Base-by-base conservation (phyloP, 2,329 filamentous ascomycete species). In the Colletotrichum chlorophyti region DNA sequence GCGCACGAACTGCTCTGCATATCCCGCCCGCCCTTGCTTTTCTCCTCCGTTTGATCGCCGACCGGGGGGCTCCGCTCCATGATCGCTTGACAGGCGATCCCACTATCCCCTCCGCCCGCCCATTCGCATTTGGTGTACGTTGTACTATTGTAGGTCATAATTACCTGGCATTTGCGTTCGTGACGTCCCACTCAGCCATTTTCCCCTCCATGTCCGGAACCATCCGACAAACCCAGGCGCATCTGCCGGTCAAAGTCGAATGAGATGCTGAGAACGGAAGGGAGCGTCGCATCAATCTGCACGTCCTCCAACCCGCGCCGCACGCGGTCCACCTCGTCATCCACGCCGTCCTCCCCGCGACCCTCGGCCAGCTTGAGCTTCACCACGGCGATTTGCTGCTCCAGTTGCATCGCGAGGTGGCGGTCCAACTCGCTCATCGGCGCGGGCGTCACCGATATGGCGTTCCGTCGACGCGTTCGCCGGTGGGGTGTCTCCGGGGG, bases 31-130 rank as follows among this genome's bases (percentile, higher is more conserved):
- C 26, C 14, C n/a, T 47, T 23, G 12, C 32, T 9, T 21, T 12
- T 26, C 29, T 38, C n/a, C n/a, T n/a, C n/a, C n/a, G 55, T 59
- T 59, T 59, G 50, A 59, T 59, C 55, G 35, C 23, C 42, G 47
- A 12, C 38, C 26, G 21, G n/a, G 11, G 21, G n/a, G 11, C 26
- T 35, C 2, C 9, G 8, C 17, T n/a, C 10, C 29, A 1, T 24
- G 19, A n/a, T 11, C 29, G 26, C 17, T 31, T 38, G 50, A 47
- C 23, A 19, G 50, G 26, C 26, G 24, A n/a, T n/a, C n/a, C n/a
- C n/a, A n/a, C n/a, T n/a, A n/a, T n/a, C n/a, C n/a, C n/a, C n/a
- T n/a, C n/a, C n/a, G n/a, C n/a, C n/a, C n/a, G n/a, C n/a, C n/a
- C n/a, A n/a, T n/a, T n/a, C n/a, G n/a, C n/a, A n/a, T n/a, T n/a